A percentile compares a stretch with the other conserved stretches of the same genome.
Conservation (phyloP, 345 rosid species). For the Gossypium australe region DNA sequence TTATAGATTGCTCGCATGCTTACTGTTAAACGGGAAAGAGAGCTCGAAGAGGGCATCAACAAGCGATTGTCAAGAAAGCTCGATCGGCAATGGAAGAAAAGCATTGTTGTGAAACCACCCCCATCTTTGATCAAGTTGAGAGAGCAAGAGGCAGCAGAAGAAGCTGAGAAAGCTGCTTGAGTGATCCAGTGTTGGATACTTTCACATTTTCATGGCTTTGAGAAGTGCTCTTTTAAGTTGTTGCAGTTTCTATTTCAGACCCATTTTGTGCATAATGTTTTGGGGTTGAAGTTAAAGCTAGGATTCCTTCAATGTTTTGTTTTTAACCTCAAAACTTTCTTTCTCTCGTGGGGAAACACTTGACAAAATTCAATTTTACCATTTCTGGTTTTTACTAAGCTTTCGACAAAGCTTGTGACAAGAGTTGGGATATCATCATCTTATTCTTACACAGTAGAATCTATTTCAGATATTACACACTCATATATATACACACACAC, state of each 20-base stretch:
- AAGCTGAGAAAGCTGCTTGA: constrained; percentile 63
- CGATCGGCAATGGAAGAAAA: constrained; percentile 82
- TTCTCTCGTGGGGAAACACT: not conserved
- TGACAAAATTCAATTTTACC: not conserved
- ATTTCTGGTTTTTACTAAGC: not conserved
- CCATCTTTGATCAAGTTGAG: constrained; percentile 68
- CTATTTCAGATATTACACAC: too few relatives aligned
- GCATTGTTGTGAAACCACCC: constrained; percentile 77
- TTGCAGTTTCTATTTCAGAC: not conserved
- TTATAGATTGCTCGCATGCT: constrained; percentile 69
- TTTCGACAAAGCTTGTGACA: not conserved
- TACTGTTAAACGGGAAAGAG: constrained; percentile 86
- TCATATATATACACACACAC: too few relatives aligned
- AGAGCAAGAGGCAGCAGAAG: constrained; percentile 83
- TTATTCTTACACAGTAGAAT: too few relatives aligned
- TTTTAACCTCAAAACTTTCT: not conserved
- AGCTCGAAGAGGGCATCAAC: constrained; percentile 76
- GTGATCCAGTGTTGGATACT: not conserved
- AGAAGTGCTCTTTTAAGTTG: not conserved
- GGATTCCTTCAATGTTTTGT: not conserved
- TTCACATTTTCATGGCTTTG: not conserved
- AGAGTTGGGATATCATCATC: too few relatives aligned
- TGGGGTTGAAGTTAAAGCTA: not conserved
- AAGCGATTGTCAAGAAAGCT: constrained; percentile 91
- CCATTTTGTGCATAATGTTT: not conserved